Conservation (phyloP, 495 filamentous ascomycete species). For the Venustampulla echinocandica region DNA sequence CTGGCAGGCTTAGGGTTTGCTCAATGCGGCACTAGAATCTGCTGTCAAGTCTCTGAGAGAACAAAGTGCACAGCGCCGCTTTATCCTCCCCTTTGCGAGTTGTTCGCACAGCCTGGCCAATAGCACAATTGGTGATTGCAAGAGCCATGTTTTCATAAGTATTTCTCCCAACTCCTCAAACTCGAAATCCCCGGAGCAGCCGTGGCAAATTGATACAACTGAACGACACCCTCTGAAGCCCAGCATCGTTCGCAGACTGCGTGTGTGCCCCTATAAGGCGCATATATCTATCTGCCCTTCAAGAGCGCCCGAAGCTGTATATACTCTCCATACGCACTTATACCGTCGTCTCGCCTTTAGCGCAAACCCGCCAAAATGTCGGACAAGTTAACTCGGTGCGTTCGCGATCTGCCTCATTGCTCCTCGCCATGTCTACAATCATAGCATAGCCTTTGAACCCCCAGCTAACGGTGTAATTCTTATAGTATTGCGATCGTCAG, state of each 20-base stretch:
- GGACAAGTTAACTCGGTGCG: constrained; percentile 78
- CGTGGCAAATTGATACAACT: not conserved
- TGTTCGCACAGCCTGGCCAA: no score
- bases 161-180: no score
- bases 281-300: not conserved
- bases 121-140: no score
- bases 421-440: not conserved
- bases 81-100: no score
- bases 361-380: constrained; percentile 46
- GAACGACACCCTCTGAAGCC: not conserved
- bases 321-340: not conserved
- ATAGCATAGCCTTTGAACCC: not conserved
- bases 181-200: not conserved
- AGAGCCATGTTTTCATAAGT: no score
- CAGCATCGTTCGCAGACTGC: not conserved
- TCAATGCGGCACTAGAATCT: not conserved
- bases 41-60: no score
- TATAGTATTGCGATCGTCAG: constrained; percentile 94
- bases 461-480: not conserved
- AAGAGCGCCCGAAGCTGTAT: not conserved
- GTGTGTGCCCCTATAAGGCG: not conserved
- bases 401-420: not conserved
- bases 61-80: no score
- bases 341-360: not conserved
- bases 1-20: not conserved